Evolutionary conservation across 352 stramenopile genomes (phyloP).

Genomic region (Phytophthora foliorum): DNA sequence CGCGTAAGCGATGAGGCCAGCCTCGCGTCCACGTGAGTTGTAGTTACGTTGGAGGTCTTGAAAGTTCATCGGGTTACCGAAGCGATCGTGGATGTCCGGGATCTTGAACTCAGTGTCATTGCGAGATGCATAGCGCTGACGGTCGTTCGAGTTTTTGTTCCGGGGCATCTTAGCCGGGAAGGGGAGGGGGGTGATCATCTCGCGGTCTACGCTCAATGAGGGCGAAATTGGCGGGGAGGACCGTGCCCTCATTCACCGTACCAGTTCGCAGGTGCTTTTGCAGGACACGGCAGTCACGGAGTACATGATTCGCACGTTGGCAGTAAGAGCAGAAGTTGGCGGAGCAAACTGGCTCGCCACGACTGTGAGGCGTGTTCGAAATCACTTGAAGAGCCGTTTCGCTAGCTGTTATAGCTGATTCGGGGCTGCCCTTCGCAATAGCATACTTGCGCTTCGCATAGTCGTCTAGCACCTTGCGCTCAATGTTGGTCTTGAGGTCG

Average conservation of each 20-base stretch:
- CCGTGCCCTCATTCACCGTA: too few relatives aligned
- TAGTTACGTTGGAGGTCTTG: background rate
- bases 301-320: constrained; percentile 6
- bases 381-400: constrained; percentile 6
- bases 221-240: constrained; percentile 20
- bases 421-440: constrained; percentile 13
- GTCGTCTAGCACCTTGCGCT: background rate
- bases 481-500: background rate
- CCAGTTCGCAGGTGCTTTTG: constrained; percentile 24
- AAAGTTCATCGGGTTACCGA: constrained; percentile 7
- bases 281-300: constrained; percentile 20
- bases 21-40: background rate
- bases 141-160: background rate
- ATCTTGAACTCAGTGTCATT: background rate
- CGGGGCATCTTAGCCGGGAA: background rate
- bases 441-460: background rate
- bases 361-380: background rate
- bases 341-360: background rate
- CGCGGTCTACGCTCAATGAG: constrained; percentile 6
- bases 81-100: constrained; percentile 2
- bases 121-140: background rate
- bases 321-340: constrained; percentile 3
- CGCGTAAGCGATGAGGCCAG: constrained; percentile 10
- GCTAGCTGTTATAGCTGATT: background rate
- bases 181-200: background rate